Conservation (phyloP, 192 early-diverging fungal genomes). For the Lobosporangium transversale region DNA sequence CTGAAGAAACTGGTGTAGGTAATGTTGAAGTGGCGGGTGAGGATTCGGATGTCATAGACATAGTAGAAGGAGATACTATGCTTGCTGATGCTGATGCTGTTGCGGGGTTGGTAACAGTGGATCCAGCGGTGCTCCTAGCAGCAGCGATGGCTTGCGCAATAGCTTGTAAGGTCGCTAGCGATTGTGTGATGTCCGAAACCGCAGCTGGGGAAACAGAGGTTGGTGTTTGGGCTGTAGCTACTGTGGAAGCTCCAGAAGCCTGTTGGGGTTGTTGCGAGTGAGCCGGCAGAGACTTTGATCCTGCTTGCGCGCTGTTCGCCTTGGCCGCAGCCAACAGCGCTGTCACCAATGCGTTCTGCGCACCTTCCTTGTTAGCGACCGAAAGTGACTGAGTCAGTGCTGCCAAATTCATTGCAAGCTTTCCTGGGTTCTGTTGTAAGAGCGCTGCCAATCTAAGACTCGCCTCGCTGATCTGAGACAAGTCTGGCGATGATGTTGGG, state of each 20-base stretch:
- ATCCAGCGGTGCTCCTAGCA: constrained; percentile 4
- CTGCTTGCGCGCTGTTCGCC: constrained; percentile 12
- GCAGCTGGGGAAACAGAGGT: background rate
- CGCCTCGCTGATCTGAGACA: constrained; percentile 38
- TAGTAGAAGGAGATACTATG: background rate
- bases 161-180: constrained; percentile 28
- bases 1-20: constrained; percentile 10
- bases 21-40: background rate
- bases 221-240: background rate
- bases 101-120: background rate
- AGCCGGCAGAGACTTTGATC: background rate
- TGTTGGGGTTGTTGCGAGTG: no score
- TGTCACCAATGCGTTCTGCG: constrained; percentile 20
- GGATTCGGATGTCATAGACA: background rate
- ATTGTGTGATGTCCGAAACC: background rate
- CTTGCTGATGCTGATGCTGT: background rate
- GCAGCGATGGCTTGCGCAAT: constrained; percentile 20
- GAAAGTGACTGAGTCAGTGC: constrained; percentile 34
- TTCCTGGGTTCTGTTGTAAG: constrained; percentile 44
- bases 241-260: constrained; percentile 4
- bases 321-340: constrained; percentile 43
- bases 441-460: constrained; percentile 39
- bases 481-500: constrained; percentile 15
- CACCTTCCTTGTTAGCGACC: constrained; percentile 39
- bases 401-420: constrained; percentile 30